Base-by-base conservation (phyloP, 345 rosid genomes). In the Hibiscus mutabilis region DNA sequence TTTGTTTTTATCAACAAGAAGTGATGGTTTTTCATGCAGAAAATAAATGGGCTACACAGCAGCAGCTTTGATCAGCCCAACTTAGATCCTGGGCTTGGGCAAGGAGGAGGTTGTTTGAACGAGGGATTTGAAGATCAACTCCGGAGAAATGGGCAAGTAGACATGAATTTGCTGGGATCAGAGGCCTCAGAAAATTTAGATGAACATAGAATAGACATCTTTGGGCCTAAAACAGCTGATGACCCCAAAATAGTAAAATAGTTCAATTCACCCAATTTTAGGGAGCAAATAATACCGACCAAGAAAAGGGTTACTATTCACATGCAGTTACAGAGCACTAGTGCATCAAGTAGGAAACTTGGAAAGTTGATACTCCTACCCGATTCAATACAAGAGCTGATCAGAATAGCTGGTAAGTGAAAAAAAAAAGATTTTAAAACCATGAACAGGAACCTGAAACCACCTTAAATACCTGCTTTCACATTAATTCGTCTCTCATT, bases 241-340 rank as follows among this genome's bases (percentile, higher is more conserved):
- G 63, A 76, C 71, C 24, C 65, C 40, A 42, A 31, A 60, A 42
- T 33, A 74, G 46, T 71, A 76, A 63, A 81, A 69, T 47, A 67
- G 68, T 74, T 51, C 66, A 73, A 77, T 14, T 71, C 47, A 42
- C 56, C 74, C 46, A 40, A n/a, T n/a, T n/a, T n/a, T n/a, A n/a
- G n/a, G n/a, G n/a, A n/a, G n/a, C n/a, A n/a, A n/a, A n/a, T n/a
- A n/a, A n/a, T 64, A 65, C 51, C 76, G 4, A 80, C 71, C 66
- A 84, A 74, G 76, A 87, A 83, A 84, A 88, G 98, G 79, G 91
- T 94, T 70, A 90, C 92, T 8, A 88, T 94, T 74, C 90, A 88
- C 82, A 80, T 84, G 90, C 76, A 71, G 77, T 72, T 76, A 29
- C 79, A 70, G 25, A 74, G 8, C 40, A 74, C 77, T 68, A 73